These are phyloP conservation scores for Galerina sulciceps DNA, from an alignment of 768 basidiomycete species.

Conservation along the genomic window DNA sequence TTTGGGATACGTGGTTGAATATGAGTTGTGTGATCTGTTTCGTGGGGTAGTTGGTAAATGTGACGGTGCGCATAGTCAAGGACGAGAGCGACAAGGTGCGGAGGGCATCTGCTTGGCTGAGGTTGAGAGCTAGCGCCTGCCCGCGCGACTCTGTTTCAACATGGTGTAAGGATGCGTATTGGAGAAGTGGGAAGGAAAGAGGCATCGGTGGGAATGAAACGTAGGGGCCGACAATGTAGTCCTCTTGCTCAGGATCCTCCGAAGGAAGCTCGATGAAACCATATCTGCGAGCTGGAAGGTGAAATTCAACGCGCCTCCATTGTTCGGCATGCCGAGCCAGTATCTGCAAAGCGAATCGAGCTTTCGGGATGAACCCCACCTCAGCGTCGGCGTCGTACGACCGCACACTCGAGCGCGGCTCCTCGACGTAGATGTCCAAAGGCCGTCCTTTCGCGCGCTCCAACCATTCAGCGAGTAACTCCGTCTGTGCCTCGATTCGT, in stretches of 20 bases:
- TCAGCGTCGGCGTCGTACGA: neutral
- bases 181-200: neutral
- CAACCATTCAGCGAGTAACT: conserved; percentile 18
- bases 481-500: neutral
- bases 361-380: neutral
- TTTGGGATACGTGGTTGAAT: no score
- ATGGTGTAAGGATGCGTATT: no score
- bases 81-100: no score
- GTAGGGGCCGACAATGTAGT: no score
- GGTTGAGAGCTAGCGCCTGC: no score
- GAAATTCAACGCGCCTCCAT: conserved; percentile 13
- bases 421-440: conserved; percentile 18
- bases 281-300: neutral
- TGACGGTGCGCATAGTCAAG: no score
- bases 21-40: no score
- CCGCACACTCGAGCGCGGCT: neutral
- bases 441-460: conserved; percentile 12
- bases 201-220: neutral
- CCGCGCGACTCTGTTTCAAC: no score
- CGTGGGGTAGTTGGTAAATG: no score
- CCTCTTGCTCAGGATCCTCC: no score
- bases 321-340: conserved; percentile 4
- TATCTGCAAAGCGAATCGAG: neutral
- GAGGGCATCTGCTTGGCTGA: no score
- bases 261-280: no score